Conservation (phyloP, 129 eudicot genomes). For the Sambucus nigra region DNA sequence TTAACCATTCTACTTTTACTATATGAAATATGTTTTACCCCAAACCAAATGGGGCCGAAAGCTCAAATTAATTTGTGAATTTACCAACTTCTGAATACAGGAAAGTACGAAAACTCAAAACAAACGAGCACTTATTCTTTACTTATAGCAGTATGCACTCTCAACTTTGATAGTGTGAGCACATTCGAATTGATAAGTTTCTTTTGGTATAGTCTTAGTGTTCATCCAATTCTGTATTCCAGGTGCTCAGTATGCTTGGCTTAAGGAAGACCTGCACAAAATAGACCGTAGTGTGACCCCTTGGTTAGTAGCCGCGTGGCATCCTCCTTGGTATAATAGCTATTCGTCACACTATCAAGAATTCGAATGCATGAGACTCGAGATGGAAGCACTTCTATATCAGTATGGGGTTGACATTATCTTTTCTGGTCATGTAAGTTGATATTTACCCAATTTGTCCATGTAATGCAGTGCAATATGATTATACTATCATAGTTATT, state of each 20-base stretch:
- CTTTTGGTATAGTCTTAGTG: no score
- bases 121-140: no score
- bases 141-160: no score
- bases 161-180: no score
- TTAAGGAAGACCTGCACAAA: constrained; percentile 40
- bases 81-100: no score
- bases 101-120: no score
- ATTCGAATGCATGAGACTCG: constrained; percentile 83
- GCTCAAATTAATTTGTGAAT: no score
- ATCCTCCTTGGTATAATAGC: constrained; percentile 93
- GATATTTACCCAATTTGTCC: background rate
- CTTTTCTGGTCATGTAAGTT: constrained; percentile 91
- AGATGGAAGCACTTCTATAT: constrained; percentile 66
- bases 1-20: no score
- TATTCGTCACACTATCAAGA: constrained; percentile 90
- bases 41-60: no score
- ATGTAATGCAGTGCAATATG: background rate
- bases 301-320: constrained; percentile 94
- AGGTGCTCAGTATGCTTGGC: constrained; percentile 87
- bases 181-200: no score
- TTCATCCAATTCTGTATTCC: background rate
- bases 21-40: no score
- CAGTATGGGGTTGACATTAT: constrained; percentile 60
- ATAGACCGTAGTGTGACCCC: constrained; percentile 65
- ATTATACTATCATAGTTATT: background rate